Evolutionary conservation across 495 filamentous ascomycete genomes (phyloP).

Genomic region (Penicillium ucsense): DNA sequence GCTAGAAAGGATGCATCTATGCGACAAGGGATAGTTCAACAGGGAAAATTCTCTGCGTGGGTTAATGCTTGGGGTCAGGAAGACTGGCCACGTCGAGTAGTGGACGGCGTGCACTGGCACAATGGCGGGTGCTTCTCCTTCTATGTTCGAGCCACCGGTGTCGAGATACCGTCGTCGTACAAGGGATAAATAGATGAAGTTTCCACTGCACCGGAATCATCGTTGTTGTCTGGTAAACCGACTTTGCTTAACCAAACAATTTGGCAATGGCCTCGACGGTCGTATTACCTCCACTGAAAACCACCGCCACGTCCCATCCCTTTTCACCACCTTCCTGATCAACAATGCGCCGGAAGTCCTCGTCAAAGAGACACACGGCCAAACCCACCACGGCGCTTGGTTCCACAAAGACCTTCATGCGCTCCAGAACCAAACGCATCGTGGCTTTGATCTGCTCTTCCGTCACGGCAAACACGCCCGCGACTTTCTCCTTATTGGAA

Average conservation of each 20-base stretch:
- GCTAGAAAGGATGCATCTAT: constrained; percentile 40
- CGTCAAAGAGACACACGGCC: constrained; percentile 74
- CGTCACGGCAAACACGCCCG: constrained; percentile 64
- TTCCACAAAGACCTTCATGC: constrained; percentile 88
- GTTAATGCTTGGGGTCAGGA: constrained; percentile 38
- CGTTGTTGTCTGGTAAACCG: not conserved
- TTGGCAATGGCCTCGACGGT: constrained; percentile 61
- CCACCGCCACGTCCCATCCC: constrained; percentile 80
- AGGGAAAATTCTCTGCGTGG: constrained; percentile 33
- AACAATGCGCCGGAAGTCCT: constrained; percentile 66
- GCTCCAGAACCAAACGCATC: constrained; percentile 70
- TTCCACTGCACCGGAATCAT: not conserved
- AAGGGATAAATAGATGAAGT: not conserved
- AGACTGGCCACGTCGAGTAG: constrained; percentile 30
- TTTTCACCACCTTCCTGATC: constrained; percentile 59
- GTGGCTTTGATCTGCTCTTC: constrained; percentile 77
- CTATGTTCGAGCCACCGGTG: constrained; percentile 11
- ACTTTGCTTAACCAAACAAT: constrained; percentile 18
- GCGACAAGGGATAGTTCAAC: constrained; percentile 29
- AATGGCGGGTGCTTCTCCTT: constrained; percentile 26
- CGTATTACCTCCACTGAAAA: constrained; percentile 88
- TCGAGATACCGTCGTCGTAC: constrained; percentile 9
- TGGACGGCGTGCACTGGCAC: constrained; percentile 21
- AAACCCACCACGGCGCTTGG: constrained; percentile 80
- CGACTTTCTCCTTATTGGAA: constrained; percentile 57